These are phyloP conservation scores for Protea cynaroides DNA, from an alignment of 164 flowering plant genomes.

Conservation along the genomic window DNA sequence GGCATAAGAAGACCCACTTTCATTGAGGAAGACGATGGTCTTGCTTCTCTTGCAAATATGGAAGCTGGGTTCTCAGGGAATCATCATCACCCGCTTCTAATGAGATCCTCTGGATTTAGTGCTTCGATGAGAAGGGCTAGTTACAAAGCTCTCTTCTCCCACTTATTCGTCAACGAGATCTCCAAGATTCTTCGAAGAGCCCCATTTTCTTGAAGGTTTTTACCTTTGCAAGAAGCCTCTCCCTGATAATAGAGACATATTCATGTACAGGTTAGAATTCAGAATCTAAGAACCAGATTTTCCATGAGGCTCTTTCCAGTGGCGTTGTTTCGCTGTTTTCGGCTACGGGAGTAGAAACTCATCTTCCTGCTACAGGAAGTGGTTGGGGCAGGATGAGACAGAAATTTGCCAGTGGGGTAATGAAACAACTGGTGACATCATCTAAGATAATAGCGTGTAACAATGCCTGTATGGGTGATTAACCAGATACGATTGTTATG, in stretches of 20 bases:
- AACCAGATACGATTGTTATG: too few species aligned
- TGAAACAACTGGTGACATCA: constrained; percentile 48
- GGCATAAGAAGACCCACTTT: constrained; percentile 39
- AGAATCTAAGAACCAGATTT: constrained; percentile 19
- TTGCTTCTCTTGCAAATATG: constrained; percentile 47
- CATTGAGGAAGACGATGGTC: constrained; percentile 43
- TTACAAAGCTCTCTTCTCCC: constrained; percentile 22
- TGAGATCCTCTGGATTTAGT: constrained; percentile 12
- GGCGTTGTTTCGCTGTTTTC: constrained; percentile 72
- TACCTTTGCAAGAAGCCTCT: constrained; percentile 62
- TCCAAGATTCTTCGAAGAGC: constrained; percentile 29
- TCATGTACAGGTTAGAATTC: constrained; percentile 79
- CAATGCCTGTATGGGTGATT: too few species aligned
- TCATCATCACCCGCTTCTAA: constrained; percentile 3
- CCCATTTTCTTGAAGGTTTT: constrained; percentile 67
- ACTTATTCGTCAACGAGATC: too few species aligned
- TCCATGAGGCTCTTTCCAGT: constrained; percentile 55
- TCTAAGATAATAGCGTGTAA: constrained; percentile 38
- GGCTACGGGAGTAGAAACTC: constrained; percentile 44
- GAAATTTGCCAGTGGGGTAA: constrained; percentile 42
- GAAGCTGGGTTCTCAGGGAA: constrained; percentile 51
- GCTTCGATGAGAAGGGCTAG: constrained; percentile 13
- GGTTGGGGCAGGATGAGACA: constrained; percentile 62
- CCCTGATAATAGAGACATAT: constrained; percentile 63
- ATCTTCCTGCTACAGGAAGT: constrained; percentile 59